phyloP scores from a whole-genome alignment of 176 grass and related monocot species.

The Oryza nivara region DNA sequence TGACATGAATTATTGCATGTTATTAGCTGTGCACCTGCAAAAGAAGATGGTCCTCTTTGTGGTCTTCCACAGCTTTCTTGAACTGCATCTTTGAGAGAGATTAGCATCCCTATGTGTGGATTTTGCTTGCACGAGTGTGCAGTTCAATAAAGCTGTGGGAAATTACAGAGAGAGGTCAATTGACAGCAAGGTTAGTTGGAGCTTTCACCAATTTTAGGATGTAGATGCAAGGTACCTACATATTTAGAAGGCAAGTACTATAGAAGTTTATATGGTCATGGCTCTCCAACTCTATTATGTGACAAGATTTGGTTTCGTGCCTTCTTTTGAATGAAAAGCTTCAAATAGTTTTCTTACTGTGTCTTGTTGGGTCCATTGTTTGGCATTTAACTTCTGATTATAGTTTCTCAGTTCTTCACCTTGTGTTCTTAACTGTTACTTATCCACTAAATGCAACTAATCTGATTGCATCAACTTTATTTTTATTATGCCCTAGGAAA shows the following conservation, averaged over 20 bases:
- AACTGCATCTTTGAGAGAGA: constrained; percentile 65
- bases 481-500: neutral
- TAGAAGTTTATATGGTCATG: neutral
- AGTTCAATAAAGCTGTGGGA: constrained; percentile 99
- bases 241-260: neutral
- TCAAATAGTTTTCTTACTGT: neutral
- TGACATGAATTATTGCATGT: neutral
- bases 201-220: neutral
- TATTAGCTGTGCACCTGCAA: neutral
- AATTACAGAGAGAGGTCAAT: constrained; percentile 72
- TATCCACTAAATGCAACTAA: neutral
- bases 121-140: constrained; percentile 39
- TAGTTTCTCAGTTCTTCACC: neutral
- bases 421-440: neutral
- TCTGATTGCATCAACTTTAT: neutral
- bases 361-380: neutral
- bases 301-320: constrained; percentile 12
- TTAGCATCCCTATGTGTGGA: neutral
- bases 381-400: neutral
- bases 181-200: constrained; percentile 1
- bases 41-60: constrained; percentile 75
- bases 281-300: neutral
- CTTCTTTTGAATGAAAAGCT: neutral
- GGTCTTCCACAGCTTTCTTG: constrained; percentile 99
- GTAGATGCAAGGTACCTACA: constrained; percentile 1